Evolutionary conservation across 2,329 filamentous ascomycete genomes (phyloP).

Genomic region (Fusarium napiforme): DNA sequence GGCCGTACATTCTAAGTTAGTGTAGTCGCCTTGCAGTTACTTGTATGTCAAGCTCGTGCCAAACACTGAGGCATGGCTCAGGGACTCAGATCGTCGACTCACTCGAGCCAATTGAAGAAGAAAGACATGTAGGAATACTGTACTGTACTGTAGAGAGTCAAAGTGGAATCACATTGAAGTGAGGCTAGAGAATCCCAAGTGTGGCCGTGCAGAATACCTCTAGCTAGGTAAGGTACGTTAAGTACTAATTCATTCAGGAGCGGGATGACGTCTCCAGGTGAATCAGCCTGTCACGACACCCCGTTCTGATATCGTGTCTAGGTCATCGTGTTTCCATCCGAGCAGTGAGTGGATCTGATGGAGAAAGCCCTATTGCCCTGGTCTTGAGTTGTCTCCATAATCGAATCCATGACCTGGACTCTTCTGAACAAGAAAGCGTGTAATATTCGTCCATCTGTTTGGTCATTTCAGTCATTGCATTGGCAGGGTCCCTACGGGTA

Average conservation of each 20-base stretch:
- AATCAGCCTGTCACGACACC: background rate
- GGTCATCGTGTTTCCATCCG: background rate
- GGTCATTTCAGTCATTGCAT: background rate
- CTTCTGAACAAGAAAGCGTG: conserved; percentile 4
- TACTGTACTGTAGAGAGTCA: background rate
- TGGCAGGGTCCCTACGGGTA: background rate
- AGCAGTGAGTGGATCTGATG: conserved; percentile 12
- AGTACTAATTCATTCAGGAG: too few species aligned
- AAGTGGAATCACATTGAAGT: background rate
- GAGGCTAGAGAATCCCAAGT: conserved; percentile 3
- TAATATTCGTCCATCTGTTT: background rate
- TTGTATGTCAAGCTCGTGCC: background rate
- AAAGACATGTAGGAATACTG: background rate
- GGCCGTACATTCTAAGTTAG: background rate
- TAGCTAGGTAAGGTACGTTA: background rate
- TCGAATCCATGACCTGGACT: conserved; percentile 23
- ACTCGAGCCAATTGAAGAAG: background rate
- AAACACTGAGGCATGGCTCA: background rate
- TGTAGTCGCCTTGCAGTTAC: background rate
- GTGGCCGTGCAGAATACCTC: conserved; percentile 9
- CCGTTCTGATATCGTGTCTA: background rate
- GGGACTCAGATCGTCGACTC: background rate
- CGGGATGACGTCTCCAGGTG: conserved; percentile 16
- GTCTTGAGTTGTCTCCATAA: background rate
- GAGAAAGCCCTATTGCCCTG: conserved; percentile 11